Evolutionary conservation across 1,139 yeast genomes (phyloP), one percentile per base, ranked within the genome.

Genomic region (Pichia sp.): DNA sequence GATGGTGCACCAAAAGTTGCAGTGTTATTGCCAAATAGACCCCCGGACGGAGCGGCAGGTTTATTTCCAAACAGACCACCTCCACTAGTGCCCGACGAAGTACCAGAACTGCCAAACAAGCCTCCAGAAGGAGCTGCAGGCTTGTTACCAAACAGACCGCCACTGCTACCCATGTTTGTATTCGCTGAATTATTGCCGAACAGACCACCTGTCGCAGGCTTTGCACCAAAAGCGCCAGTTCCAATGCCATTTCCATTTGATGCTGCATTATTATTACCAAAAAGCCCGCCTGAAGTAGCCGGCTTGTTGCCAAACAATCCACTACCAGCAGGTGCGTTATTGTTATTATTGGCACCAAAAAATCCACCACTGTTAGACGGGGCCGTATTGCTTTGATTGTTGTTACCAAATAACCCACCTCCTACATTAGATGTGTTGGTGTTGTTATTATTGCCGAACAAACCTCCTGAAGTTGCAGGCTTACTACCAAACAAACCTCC

Each of bases 401-500:
- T 50, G 41, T n/a, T 36, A 11, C 41, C 41, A 1, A 54, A 44
- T 29, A 26, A 42, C 13, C 45, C 30, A n/a, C 61, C 58, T 6
- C 60, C 62, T 16, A 49, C 10, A 11, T 53, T 23, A 19, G 64
- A 56, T 32, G 65, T 47, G 31, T 63, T 59, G 65, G 69, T 40
- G 19, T 43, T 54, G 49, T 58, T 57, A 13, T 55, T 60, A 19
- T 57, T 60, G 26, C 69, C 67, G 52, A 64, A 63, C 10, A 59
- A 40, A 65, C 50, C 52, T n/a, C 50, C 54, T 15, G 43, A 23
- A 13, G 32, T 61, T 23, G 48, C 30, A 15, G 54, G 29, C 32
- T 67, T 45, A 29, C 53, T 55, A n/a, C 76, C 76, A 54, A 69
- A 68, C 31, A 72, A 58, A 16, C 63, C 64, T 41, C 62, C 64